These are phyloP conservation scores for Agaricus blazei DNA, from an alignment of 768 basidiomycete species.

Conservation along the genomic window DNA sequence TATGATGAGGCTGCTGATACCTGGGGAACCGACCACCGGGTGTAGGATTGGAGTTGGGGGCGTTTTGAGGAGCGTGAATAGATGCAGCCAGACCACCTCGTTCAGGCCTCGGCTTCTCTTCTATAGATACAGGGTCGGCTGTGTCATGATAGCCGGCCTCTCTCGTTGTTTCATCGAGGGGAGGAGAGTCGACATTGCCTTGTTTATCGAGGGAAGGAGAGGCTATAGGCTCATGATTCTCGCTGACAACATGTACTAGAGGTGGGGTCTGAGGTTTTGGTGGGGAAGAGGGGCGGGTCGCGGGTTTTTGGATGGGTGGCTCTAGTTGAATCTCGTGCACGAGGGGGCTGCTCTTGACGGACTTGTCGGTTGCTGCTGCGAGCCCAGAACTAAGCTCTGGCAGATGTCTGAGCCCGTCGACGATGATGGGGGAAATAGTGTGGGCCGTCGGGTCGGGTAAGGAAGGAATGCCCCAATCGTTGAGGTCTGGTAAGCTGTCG, in stretches of 20 bases:
- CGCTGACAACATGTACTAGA: neutral
- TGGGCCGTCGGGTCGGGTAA: constrained; percentile 25
- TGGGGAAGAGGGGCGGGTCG: neutral
- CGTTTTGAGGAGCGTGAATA: constrained; percentile 48
- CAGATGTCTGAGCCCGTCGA: constrained; percentile 56
- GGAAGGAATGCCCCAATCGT: constrained; percentile 72
- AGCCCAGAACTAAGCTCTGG: constrained; percentile 29
- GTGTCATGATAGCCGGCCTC: too few relatives aligned
- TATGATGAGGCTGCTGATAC: constrained; percentile 35
- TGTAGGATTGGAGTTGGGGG: constrained; percentile 34
- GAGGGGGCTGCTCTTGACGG: neutral
- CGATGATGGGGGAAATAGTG: constrained; percentile 64
- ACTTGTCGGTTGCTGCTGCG: neutral
- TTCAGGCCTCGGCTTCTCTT: constrained; percentile 6
- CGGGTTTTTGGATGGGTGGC: neutral
- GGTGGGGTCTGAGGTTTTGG: neutral
- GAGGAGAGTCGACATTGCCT: neutral
- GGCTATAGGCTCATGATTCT: neutral
- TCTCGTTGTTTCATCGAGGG: neutral
- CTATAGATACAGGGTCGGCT: constrained; percentile 16
- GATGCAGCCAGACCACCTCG: constrained; percentile 36
- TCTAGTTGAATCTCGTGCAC: too few relatives aligned
- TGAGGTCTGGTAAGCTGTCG: constrained; percentile 73
- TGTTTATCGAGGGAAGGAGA: neutral
- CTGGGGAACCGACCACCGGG: constrained; percentile 20